These are phyloP conservation scores for Setomelanomma holmii DNA, from an alignment of 2,329 filamentous ascomycete species.

Conservation along the genomic window DNA sequence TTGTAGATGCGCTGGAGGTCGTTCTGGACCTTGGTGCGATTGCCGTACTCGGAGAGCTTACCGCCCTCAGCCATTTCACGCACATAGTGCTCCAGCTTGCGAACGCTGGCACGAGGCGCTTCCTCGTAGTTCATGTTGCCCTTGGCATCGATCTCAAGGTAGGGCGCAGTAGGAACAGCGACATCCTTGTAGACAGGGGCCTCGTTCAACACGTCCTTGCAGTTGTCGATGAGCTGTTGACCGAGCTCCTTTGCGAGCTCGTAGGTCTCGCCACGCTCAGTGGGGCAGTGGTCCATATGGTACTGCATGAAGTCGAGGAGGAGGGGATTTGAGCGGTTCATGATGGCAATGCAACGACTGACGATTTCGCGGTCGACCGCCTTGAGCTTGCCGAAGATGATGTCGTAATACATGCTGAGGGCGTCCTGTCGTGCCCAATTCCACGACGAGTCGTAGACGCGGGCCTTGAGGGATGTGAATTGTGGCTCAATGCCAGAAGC, in stretches of 20 bases:
- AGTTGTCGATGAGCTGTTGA: conserved; percentile 94
- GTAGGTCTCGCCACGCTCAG: conserved; percentile 96
- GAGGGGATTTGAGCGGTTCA: conserved; percentile 97
- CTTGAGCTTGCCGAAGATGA: conserved; percentile 94
- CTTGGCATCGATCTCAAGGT: conserved; percentile 88
- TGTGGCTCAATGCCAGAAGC: conserved; percentile 92
- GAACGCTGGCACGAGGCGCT: conserved; percentile 82
- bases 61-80: conserved; percentile 98
- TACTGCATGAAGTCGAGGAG: conserved; percentile 99
- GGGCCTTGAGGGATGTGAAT: conserved; percentile 91
- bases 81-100: conserved; percentile 98
- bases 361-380: conserved; percentile 97
- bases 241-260: conserved; percentile 96
- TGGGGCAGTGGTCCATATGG: conserved; percentile 98
- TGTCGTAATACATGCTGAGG: conserved; percentile 98
- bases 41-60: conserved; percentile 98
- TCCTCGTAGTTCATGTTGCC: conserved; percentile 95
- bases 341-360: conserved; percentile 97
- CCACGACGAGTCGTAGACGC: conserved; percentile 97
- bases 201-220: conserved; percentile 84
- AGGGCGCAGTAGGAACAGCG: conserved; percentile 85
- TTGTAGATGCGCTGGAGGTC: conserved; percentile 96
- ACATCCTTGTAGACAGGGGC: conserved; percentile 97
- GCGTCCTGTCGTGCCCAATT: conserved; percentile 99
- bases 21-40: conserved; percentile 96